Base-by-base conservation (phyloP, 192 early-diverging fungal species). In the Coemansia sp. region DNA sequence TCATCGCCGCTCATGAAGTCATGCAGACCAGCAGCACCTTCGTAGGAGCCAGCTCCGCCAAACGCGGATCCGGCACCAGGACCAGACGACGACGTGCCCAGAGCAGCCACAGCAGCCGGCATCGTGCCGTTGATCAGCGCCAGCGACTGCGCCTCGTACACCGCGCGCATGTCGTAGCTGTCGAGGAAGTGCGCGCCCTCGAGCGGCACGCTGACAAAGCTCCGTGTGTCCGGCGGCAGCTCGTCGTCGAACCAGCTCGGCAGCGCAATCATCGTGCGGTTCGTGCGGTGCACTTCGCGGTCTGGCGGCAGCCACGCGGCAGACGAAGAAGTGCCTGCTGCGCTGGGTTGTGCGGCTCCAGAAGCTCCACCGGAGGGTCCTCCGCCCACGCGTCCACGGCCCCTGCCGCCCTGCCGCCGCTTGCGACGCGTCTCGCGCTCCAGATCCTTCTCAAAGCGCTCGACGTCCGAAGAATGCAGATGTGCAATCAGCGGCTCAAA, bases 381-480 rank as follows among this genome's bases (percentile, higher is more conserved):
- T 18, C 40, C 53, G 34, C 43, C 45, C 13, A 37, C 51, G 14
- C 38, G 48, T 24, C 66, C 61, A 41, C 87, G 75, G 13, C 91
- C 87, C 25, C 90, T 79, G 19, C 85, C 89, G 19, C 85, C 89
- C 68, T 93, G 91, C 13, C 93, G 77, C 43, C 92, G 82, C 67
- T 94, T 95, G 30, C 93, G 87, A 33, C 93, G 83, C 19, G 83
- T 75, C 50, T 94, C 92, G 52, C 93, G 78, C 51, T 93, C 89
- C 2, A 86, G 77, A 57, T 96, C 92, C 67, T 85, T 85, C 59
- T 93, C 93, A 57, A 90, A 83, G 30, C 91, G 86, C 58, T 93
- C 89, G 22, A 92, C 83, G 56, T 90, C 88, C 2, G 81, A 80
- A 34, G 86, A 82, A 4, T 85, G 80, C 45, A 89, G 53, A 53